Percentiles rank a stretch among this genome's conserved stretches.
phyloP scores from a whole-genome alignment of 345 rosid species.

The Eucalyptus sp. region DNA sequence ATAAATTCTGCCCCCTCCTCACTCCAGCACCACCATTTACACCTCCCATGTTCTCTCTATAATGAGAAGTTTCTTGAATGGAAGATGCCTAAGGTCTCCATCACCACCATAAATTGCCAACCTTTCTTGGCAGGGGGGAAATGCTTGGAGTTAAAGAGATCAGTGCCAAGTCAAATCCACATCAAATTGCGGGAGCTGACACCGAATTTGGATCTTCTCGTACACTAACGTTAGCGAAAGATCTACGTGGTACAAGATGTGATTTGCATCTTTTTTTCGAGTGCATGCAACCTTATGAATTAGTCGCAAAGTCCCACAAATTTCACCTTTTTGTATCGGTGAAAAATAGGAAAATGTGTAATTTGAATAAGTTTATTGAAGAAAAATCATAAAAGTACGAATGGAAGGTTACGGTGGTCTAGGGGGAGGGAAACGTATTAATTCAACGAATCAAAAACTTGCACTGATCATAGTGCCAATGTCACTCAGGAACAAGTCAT shows the following conservation, averaged over 20 bases:
- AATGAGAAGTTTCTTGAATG: conserved; percentile 1
- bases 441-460: neutral
- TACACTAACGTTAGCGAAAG: neutral
- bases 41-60: neutral
- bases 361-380: neutral
- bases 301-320: neutral
- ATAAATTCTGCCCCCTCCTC: conserved; percentile 10
- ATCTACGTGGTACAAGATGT: neutral
- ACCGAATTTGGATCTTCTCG: neutral
- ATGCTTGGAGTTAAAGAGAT: neutral
- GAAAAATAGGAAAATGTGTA: neutral
- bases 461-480: neutral
- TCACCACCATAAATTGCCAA: conserved; percentile 18
- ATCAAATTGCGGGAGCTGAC: neutral
- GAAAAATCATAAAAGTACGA: neutral
- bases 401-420: neutral
- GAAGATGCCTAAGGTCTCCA: conserved; percentile 6
- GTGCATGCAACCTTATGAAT: neutral
- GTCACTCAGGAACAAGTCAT: neutral
- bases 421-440: neutral
- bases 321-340: neutral
- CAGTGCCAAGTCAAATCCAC: neutral
- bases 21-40: neutral
- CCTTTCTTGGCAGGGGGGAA: conserved; percentile 10
- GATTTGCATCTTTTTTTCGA: neutral